Evolutionary conservation across 2,329 filamentous ascomycete species (phyloP).

Genomic region (Botrytis deweyae): DNA sequence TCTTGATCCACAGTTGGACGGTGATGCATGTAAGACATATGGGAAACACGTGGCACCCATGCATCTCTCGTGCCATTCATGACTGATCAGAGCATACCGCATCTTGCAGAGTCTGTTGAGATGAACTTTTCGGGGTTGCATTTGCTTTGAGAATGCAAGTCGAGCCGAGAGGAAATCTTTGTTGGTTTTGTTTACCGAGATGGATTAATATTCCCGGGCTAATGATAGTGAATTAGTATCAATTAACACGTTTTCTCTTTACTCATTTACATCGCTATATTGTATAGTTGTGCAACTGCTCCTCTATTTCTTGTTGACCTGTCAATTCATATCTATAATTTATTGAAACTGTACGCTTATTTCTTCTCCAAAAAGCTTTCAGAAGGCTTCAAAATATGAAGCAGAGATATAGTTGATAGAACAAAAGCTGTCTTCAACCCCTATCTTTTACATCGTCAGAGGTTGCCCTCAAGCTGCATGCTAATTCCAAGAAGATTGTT

Average conservation of each 20-base stretch:
- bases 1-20: background rate
- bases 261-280: too few species aligned
- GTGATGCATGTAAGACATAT: slow-evolving; percentile 15
- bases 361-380: too few species aligned
- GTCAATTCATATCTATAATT: background rate
- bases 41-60: slow-evolving; percentile 18
- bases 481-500: too few species aligned
- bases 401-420: background rate
- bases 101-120: background rate
- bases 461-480: too few species aligned
- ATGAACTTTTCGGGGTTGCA: background rate
- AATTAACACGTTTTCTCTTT: background rate
- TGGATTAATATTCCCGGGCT: background rate
- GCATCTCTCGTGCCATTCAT: background rate
- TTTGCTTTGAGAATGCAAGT: background rate
- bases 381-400: too few species aligned
- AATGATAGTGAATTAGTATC: background rate
- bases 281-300: background rate
- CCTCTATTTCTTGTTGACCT: background rate
- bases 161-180: background rate
- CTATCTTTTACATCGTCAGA: too few species aligned
- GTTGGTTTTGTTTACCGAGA: background rate
- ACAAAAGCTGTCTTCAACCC: too few species aligned
- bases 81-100: background rate
- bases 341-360: background rate